Base-by-base conservation (phyloP, 1,284 basidiomycete genomes). In the Cutaneotrichosporon dermatis region DNA sequence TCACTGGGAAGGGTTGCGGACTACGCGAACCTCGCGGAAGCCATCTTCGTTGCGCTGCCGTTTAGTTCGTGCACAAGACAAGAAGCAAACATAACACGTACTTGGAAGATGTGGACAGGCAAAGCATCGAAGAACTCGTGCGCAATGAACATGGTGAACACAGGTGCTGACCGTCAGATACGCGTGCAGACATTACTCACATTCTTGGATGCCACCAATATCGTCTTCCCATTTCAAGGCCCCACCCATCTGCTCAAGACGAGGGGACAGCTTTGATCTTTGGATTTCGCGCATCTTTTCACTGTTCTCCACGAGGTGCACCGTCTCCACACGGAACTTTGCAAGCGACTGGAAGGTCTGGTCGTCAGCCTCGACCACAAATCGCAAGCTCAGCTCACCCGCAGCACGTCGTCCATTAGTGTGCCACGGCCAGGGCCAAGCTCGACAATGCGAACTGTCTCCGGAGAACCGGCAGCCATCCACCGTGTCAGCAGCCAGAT, bases 71-170 rank as follows among this genome's bases (percentile, higher is more conserved):
- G 25, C 25, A 25, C 25, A 25, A 25, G 25, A 25, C 25, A 25
- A 25, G 25, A 25, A 25, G 25, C 25, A 25, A 25, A 25, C 25
- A 25, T 25, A 25, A 25, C 25, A 25, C 79, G 11, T 66, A 91
- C 92, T 81, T 96, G 87, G 50, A 99, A 82, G 37, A 95, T 80
- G 75, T 97, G 90, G 52, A 97, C 87, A 0, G 95, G 95, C 52
- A 99, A 81, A 0, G 95, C 95, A 72, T 99, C 96, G 65, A 99
- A 98, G 79, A 99, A 97, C 73, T 99, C 96, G 75, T 99, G 95
- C 0, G 95, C 96, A 6, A 97, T 79, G 16, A 96, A 76, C 80
- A 97, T 86, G 0, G 92, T 96, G 75, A 88, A 98, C 44, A 79
- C 80, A 13, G 84, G 82, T 37, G 80, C 64, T 66, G 54, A n/a